phyloP scores from a whole-genome alignment of 805 yeast species.

The Clavispora santaluciae region DNA sequence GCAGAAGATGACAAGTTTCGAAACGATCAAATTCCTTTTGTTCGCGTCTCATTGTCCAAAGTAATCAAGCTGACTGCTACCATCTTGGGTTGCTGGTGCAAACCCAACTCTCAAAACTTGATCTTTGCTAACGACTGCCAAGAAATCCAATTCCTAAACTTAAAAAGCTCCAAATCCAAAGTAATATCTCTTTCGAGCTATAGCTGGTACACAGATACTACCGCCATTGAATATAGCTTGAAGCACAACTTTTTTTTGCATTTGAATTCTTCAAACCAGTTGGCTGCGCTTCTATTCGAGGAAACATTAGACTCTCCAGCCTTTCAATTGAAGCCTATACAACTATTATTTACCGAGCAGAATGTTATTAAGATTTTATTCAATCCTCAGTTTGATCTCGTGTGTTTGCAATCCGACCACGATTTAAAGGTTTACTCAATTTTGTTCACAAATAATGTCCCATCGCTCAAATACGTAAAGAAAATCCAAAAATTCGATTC shows the following conservation, averaged over 20 bases:
- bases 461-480: not conserved
- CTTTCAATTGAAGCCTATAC: not conserved
- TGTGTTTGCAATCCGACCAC: slow-evolving; percentile 5
- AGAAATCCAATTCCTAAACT: slow-evolving; percentile 31
- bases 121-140: slow-evolving; percentile 24
- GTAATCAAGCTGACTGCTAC: slow-evolving; percentile 32
- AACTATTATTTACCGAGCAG: not conserved
- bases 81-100: slow-evolving; percentile 30
- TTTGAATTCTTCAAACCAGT: slow-evolving; percentile 20
- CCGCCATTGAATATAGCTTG: slow-evolving; percentile 21
- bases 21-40: slow-evolving; percentile 23
- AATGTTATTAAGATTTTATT: slow-evolving; percentile 4
- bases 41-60: slow-evolving; percentile 25
- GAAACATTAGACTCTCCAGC: not conserved
- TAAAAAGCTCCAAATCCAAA: slow-evolving; percentile 26
- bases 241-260: slow-evolving; percentile 25
- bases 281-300: slow-evolving; percentile 19
- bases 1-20: slow-evolving; percentile 28
- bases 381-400: slow-evolving; percentile 13
- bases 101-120: slow-evolving; percentile 35
- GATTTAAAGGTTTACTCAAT: slow-evolving; percentile 2
- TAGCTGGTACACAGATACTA: slow-evolving; percentile 25
- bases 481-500: not conserved
- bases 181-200: slow-evolving; percentile 22
- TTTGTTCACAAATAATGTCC: not conserved